phyloP scores from a whole-genome alignment of 2,329 filamentous ascomycete genomes.

The Arthrinium phaeospermum region DNA sequence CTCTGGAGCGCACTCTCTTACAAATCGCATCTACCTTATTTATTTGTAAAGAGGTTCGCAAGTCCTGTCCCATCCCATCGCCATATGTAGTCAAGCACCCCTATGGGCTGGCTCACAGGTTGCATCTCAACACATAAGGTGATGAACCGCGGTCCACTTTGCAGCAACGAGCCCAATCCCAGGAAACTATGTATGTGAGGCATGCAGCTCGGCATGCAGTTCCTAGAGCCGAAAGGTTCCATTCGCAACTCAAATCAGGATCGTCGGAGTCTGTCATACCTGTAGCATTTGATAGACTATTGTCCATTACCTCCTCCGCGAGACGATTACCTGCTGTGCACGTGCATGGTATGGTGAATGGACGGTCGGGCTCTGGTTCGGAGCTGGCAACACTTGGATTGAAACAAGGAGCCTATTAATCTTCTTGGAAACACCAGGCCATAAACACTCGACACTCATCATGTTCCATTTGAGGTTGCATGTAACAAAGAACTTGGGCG shows the following conservation, averaged over 20 bases:
- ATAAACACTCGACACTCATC: constrained; percentile 12
- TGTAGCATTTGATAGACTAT: not conserved
- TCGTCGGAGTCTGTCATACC: not conserved
- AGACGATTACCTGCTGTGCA: not conserved
- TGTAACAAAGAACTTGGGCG: not conserved
- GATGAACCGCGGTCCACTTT: not conserved
- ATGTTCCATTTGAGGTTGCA: constrained; percentile 15
- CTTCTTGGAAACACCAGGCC: constrained; percentile 6
- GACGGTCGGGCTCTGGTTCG: not conserved
- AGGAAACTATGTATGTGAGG: not conserved
- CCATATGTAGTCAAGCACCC: not conserved
- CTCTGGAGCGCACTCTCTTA: too few species aligned
- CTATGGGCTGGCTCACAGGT: not conserved
- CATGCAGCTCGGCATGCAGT: not conserved
- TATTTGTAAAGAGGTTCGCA: too few species aligned
- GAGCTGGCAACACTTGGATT: not conserved
- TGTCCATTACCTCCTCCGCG: not conserved
- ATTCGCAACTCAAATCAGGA: not conserved
- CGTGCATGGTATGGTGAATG: not conserved
- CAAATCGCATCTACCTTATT: too few species aligned
- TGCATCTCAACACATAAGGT: not conserved
- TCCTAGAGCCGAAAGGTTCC: not conserved
- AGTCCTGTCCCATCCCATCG: too few species aligned
- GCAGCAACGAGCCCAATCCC: not conserved
- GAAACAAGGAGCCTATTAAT: not conserved